phyloP scores from a whole-genome alignment of 2,329 filamentous ascomycete genomes.

The Ophiocordyceps camponoti-saundersi region DNA sequence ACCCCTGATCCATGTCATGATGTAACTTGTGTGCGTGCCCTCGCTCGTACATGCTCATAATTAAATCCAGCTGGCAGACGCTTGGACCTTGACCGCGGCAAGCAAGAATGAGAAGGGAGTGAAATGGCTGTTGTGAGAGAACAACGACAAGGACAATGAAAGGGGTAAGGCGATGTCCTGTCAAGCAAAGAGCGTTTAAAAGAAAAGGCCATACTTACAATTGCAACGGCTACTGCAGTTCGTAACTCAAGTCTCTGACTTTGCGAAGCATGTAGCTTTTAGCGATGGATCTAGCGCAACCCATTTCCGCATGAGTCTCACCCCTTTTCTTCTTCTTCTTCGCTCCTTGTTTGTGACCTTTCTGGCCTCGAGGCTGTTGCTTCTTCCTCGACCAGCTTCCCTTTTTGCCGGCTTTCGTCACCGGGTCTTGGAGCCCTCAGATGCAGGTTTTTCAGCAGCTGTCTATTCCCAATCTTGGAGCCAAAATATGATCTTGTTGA shows the following conservation, averaged over 20 bases:
- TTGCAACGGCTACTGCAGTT: neutral
- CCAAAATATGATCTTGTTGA: neutral
- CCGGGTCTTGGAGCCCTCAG: no score
- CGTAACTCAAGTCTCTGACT: neutral
- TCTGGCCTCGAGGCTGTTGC: no score
- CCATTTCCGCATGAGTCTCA: constrained; percentile 3
- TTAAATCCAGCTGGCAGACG: neutral
- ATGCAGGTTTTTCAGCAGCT: neutral
- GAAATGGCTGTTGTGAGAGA: neutral
- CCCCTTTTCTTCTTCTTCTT: constrained; percentile 1
- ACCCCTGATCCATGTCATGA: neutral
- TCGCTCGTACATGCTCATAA: neutral
- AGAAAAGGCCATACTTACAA: neutral
- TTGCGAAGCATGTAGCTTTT: neutral
- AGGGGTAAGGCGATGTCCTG: neutral
- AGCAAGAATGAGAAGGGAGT: neutral
- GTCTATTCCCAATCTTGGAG: neutral
- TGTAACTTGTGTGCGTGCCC: neutral
- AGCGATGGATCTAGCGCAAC: constrained; percentile 2
- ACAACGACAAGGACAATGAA: neutral
- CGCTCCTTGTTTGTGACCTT: no score
- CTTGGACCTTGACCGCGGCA: neutral
- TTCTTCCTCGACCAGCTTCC: neutral
- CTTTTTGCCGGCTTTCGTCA: neutral
- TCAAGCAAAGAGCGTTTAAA: neutral